Conservation (phyloP, 306 rosid species). For the Carpinus fangiana region DNA sequence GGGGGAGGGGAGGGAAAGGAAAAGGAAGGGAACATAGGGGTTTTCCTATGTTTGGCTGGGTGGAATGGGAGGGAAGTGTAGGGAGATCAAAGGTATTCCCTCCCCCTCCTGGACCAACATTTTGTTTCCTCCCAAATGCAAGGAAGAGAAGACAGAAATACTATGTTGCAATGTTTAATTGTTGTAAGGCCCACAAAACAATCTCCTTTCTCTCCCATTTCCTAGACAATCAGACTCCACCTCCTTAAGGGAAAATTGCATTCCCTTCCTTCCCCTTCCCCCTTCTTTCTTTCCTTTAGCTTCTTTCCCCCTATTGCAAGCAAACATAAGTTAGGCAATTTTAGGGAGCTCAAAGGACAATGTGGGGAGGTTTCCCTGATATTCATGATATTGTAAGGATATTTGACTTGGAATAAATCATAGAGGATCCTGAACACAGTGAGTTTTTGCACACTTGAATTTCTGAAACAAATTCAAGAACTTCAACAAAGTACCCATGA, state of each 20-base stretch:
- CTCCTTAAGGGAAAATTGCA: neutral
- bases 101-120: neutral
- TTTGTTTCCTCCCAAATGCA: neutral
- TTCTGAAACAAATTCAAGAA: conserved; percentile 24
- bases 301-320: neutral
- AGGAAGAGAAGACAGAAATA: neutral
- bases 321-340: neutral
- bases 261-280: neutral
- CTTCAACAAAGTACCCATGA: conserved; percentile 11
- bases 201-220: neutral
- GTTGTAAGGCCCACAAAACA: neutral
- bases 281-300: neutral
- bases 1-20: neutral
- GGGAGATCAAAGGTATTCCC: neutral
- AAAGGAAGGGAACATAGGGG: neutral
- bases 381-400: neutral
- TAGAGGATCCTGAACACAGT: neutral
- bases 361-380: neutral
- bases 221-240: neutral
- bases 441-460: conserved; percentile 10
- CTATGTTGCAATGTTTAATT: neutral
- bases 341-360: neutral
- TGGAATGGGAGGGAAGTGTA: neutral
- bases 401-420: neutral
- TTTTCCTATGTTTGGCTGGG: no score